Base-by-base conservation (phyloP, 164 flowering plant species). In the Dillenia suffruticosa region DNA sequence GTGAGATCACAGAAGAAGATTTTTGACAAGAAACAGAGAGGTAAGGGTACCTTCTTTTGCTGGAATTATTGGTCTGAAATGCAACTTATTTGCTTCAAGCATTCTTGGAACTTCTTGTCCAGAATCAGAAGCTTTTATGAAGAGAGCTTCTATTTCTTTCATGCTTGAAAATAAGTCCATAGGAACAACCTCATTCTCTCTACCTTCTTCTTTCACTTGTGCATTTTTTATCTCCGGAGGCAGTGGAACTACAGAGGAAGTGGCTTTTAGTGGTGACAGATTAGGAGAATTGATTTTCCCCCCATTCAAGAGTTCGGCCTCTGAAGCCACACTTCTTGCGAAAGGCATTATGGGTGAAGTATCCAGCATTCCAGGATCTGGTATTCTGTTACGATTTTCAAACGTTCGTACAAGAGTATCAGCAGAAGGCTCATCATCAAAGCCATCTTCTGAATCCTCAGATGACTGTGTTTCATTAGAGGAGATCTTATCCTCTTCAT, bases 61-160 rank as follows among this genome's bases (percentile, higher is more conserved):
- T 9, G 88, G 82, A 46, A 79, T 49, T 49, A 84, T 74, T 50
- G 96, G 97, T 59, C 87, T 96, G 49, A 82, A 86, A 67, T 82
- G 86, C 72, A 91, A 64, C 59, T 91, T 88, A 72, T 86, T 89
- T 46, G 96, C 97, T 75, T 94, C 99, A 56, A 94, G 93, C 99
- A 94, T 94, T 74, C 88, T 78, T 10, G 95, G 96, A 61, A 94
- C 90, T 75, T 91, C 96, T 79, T 75, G 83, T 56, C 99, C 97
- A 46, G 87, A 82, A 22, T 89, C 99, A 49, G 97, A 86, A 61
- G 96, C 99, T 72, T 80, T 81, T 14, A 66, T 48, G 66, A 94
- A 94, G n/a, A 88, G 86, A 70, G 24, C 57, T 58, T 92, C 99
- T 64, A 89, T 81, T n/a, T 91, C 95, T 75, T 80, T 91, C 57